Base-by-base conservation (phyloP, 2,329 filamentous ascomycete genomes). In the Scopulariopsis brevicaulis region DNA sequence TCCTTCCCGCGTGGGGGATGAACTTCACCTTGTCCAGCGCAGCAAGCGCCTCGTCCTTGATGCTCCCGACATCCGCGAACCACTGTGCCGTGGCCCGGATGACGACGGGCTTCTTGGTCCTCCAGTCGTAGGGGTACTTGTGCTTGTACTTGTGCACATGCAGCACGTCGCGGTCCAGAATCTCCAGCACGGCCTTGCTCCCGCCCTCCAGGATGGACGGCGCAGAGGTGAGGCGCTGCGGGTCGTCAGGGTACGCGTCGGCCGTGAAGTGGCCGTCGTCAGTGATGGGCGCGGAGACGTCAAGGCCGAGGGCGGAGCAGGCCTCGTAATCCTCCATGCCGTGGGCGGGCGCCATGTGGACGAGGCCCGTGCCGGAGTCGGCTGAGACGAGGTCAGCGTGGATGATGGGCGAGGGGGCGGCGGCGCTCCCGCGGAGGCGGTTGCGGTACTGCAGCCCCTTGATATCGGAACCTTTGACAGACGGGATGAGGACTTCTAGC, bases 101-200 rank as follows among this genome's bases (percentile, higher is more conserved):
- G 60, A 99, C 90, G 55, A 99, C 86, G 1, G 94, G 94, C 63
- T 88, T 80, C 71, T 97, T 99, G 0, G 93, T 96, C 57, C 94
- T 82, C 94, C 94, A 99, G 72, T 99, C 94, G 64, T 97, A 96
- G 0, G 94, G 94, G 68, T 97, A 97, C 70, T 96, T 97, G 76
- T 99, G 94, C 56, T 79, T 79, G 68, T 93, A 87, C 59, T 77
- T 78, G 64, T 95, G 87, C 4, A 80, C 81, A 46, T 80, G 78
- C 48, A 96, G 73, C 3, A 97, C 80, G 60, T 84, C 75, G 0
- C 79, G 74, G 28, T 77, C 73, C 2, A 96, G 75, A 55, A 94
- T 76, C 1, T 85, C 76, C 37, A 97, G 70, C 0, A 96, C 85
- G 3, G 81, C 80, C 55, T 78, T 73, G 40, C 84, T 84, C 48